phyloP scores from a whole-genome alignment of 129 eudicot species.

The Calendula officinalis region DNA sequence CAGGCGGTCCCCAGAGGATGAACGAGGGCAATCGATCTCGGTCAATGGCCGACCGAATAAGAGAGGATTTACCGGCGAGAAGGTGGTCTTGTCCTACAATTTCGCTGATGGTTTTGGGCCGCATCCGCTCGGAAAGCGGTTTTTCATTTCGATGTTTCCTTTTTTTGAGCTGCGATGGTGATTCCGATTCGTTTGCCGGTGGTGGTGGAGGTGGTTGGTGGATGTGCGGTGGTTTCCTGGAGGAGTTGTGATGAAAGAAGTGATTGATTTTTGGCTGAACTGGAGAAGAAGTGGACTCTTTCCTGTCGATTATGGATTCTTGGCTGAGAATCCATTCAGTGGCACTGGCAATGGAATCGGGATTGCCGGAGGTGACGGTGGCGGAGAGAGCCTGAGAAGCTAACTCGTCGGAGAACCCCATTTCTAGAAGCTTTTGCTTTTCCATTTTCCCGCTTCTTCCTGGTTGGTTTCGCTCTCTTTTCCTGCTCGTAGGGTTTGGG shows the following conservation, averaged over 20 bases:
- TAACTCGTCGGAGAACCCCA: slow-evolving; percentile 76
- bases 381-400: slow-evolving; percentile 65
- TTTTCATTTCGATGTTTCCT: slow-evolving; percentile 30
- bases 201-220: slow-evolving; percentile 8
- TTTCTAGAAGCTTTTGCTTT: slow-evolving; percentile 56
- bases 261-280: slow-evolving; percentile 63
- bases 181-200: neutral
- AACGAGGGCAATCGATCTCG: slow-evolving; percentile 65
- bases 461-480: neutral
- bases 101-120: slow-evolving; percentile 59
- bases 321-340: slow-evolving; percentile 70
- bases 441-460: slow-evolving; percentile 18
- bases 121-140: slow-evolving; percentile 84
- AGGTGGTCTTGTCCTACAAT: slow-evolving; percentile 89
- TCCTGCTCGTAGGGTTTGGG: no score
- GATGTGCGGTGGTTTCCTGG: slow-evolving; percentile 14
- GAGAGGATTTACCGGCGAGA: slow-evolving; percentile 48
- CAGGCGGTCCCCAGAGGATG: slow-evolving; percentile 96
- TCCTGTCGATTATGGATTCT: neutral
- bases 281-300: slow-evolving; percentile 10
- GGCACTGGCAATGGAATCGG: slow-evolving; percentile 49
- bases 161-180: neutral
- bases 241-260: slow-evolving; percentile 47
- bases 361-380: slow-evolving; percentile 58
- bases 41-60: slow-evolving; percentile 55